Percentiles rank a stretch among this genome's conserved stretches.
phyloP scores from a whole-genome alignment of 306 rosid species.

The Mimosa bimucronata region DNA sequence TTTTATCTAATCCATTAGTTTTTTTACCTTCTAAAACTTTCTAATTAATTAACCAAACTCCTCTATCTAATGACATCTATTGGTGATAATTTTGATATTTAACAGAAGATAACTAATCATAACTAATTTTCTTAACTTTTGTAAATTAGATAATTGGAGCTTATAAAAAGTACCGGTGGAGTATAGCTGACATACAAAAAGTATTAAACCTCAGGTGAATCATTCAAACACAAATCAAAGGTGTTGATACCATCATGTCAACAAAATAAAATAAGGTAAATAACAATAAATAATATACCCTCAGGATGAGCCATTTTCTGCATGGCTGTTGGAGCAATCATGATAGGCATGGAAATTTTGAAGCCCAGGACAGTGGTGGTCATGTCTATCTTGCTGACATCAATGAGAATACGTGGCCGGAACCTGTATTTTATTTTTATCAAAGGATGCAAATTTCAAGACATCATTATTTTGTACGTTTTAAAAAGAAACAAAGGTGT shows the following conservation, averaged over 20 bases:
- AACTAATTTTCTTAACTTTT: background rate
- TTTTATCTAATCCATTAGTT: background rate
- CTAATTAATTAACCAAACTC: too few relatives aligned
- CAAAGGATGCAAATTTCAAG: constrained; percentile 20
- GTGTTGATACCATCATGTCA: background rate
- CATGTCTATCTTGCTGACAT: constrained; percentile 95
- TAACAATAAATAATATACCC: constrained; percentile 52
- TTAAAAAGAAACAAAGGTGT: background rate
- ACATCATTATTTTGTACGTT: constrained; percentile 24
- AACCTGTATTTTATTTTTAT: constrained; percentile 55
- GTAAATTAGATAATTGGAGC: background rate
- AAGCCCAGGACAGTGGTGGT: constrained; percentile 85
- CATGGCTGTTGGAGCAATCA: constrained; percentile 95
- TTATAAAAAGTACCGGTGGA: background rate
- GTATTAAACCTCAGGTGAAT: background rate
- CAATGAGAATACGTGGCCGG: constrained; percentile 93
- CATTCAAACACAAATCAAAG: background rate
- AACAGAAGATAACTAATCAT: background rate
- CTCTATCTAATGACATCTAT: too few relatives aligned
- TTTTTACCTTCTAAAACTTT: background rate
- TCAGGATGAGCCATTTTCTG: constrained; percentile 99
- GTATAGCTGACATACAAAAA: background rate
- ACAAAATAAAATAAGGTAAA: background rate
- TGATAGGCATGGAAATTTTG: constrained; percentile 98
- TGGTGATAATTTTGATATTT: background rate